These are phyloP conservation scores for Saccharata proteae DNA, from an alignment of 2,329 filamentous ascomycete species.

Conservation along the genomic window DNA sequence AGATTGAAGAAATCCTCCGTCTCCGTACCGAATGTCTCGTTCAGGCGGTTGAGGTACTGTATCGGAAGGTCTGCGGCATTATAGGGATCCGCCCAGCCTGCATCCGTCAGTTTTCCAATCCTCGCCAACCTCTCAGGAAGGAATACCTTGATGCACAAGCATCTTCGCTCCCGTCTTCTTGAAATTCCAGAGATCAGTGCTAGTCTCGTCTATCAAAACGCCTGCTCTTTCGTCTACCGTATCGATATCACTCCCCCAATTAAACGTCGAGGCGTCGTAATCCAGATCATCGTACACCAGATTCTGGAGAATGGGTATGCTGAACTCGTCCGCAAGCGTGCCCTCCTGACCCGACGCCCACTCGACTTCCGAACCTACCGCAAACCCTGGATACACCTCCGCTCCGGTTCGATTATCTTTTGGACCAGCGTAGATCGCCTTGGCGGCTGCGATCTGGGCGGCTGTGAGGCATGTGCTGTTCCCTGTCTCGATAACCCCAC, in stretches of 20 bases:
- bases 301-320: constrained; percentile 30
- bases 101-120: no score
- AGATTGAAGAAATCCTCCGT: constrained; percentile 6
- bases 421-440: constrained; percentile 22
- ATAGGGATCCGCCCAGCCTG: constrained; percentile 9
- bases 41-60: constrained; percentile 1
- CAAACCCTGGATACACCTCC: constrained; percentile 29
- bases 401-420: constrained; percentile 10
- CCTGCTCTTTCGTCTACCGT: constrained; percentile 21
- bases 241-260: constrained; percentile 26
- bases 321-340: constrained; percentile 22
- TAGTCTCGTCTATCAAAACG: constrained; percentile 27
- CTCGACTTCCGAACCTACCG: constrained; percentile 26
- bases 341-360: constrained; percentile 25
- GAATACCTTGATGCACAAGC: constrained; percentile 23
- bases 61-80: constrained; percentile 6
- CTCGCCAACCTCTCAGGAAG: not conserved
- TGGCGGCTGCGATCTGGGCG: constrained; percentile 19
- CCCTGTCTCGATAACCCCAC: constrained; percentile 9
- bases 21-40: constrained; percentile 1
- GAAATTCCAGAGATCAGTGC: constrained; percentile 19
- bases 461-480: constrained; percentile 19
- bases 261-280: constrained; percentile 24
- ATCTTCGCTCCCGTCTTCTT: constrained; percentile 23
- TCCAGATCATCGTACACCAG: constrained; percentile 26